A percentile compares a stretch with the other conserved stretches of the same genome.
These are phyloP conservation scores for Mariannaea elegans DNA, from an alignment of 2,329 filamentous ascomycete genomes.

Conservation along the genomic window DNA sequence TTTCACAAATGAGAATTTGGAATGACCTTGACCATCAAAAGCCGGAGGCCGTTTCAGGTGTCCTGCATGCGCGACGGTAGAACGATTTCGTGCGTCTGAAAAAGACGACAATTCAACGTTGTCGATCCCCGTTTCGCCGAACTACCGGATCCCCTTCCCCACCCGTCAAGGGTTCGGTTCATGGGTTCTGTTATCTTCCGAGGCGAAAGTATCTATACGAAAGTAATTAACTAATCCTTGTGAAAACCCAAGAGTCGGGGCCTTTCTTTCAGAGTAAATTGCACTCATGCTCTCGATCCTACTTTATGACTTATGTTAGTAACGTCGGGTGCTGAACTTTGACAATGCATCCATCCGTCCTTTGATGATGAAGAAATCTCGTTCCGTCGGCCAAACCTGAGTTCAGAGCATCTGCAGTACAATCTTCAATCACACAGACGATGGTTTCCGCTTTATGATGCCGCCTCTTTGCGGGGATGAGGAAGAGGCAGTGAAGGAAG, in stretches of 20 bases:
- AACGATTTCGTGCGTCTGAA: neutral
- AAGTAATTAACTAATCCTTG: no score
- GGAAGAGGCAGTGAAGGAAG: neutral
- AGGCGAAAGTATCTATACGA: no score
- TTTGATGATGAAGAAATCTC: neutral
- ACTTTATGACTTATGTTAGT: no score
- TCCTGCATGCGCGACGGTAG: conserved; percentile 1
- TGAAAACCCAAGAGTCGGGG: no score
- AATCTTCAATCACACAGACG: neutral
- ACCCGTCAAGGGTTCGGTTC: neutral
- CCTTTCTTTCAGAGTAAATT: neutral
- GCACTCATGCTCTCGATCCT: neutral
- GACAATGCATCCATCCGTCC: neutral
- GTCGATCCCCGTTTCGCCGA: conserved; percentile 9
- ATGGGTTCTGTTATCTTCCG: neutral
- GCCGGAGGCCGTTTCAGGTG: conserved; percentile 10
- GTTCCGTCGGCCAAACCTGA: neutral
- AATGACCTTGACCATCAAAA: neutral
- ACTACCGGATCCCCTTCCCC: neutral
- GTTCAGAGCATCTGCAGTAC: neutral
- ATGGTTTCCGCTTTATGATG: neutral
- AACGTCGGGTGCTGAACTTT: no score
- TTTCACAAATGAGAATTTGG: neutral
- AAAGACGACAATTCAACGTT: neutral
- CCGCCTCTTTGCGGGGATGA: no score